Percentiles rank a stretch among this genome's conserved stretches.
Evolutionary conservation across 352 stramenopile genomes (phyloP).

Genomic region (Globisporangium okanoganense): DNA sequence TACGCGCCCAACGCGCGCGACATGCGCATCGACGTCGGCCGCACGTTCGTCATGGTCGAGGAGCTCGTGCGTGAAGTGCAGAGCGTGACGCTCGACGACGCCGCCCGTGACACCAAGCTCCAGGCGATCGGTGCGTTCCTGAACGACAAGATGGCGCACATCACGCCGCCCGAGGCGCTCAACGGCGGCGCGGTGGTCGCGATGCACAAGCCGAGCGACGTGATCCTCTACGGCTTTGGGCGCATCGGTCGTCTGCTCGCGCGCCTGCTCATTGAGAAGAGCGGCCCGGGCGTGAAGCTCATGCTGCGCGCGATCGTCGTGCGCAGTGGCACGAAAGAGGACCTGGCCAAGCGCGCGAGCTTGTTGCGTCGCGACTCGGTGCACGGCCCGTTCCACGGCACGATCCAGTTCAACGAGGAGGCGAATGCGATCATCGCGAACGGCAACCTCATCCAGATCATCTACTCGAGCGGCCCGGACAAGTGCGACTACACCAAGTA

Average conservation of each 20-base stretch:
- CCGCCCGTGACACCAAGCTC: constrained; percentile 37
- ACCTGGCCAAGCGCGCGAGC: constrained; percentile 79
- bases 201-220: constrained; percentile 71
- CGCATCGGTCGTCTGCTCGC: constrained; percentile 81
- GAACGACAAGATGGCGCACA: constrained; percentile 53
- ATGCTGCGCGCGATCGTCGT: constrained; percentile 88
- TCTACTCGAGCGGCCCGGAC: constrained; percentile 77
- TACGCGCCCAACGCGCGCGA: constrained; percentile 52
- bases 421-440: constrained; percentile 86
- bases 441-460: constrained; percentile 86
- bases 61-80: constrained; percentile 50
- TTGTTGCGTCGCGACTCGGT: constrained; percentile 85
- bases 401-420: constrained; percentile 82
- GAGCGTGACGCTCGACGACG: constrained; percentile 23
- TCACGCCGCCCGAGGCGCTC: constrained; percentile 20
- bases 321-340: constrained; percentile 78
- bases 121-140: constrained; percentile 46
- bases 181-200: constrained; percentile 2
- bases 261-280: constrained; percentile 82
- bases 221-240: constrained; percentile 87
- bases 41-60: constrained; percentile 69
- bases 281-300: constrained; percentile 78
- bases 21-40: constrained; percentile 79
- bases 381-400: constrained; percentile 79
- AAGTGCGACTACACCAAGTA: constrained; percentile 88